phyloP scores from a whole-genome alignment of 2,329 filamentous ascomycete genomes.

The Cercospora janseana region DNA sequence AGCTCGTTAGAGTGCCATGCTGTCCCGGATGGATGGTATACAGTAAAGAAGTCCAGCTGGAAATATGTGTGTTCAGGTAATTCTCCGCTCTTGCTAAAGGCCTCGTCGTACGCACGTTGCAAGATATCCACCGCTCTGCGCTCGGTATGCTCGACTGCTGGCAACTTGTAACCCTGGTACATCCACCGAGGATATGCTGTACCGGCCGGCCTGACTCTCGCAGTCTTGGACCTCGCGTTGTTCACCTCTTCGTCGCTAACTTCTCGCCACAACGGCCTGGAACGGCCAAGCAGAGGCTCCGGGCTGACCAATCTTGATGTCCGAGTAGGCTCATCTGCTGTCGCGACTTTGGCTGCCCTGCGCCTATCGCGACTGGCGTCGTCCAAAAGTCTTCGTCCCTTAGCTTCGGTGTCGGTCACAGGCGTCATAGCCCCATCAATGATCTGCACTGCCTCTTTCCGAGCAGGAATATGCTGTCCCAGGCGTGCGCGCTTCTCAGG shows the following conservation, averaged over 20 bases:
- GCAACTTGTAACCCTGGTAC: slow-evolving; percentile 18
- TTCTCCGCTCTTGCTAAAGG: neutral
- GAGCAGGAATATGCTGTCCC: neutral
- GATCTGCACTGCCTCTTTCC: neutral
- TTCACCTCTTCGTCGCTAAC: neutral
- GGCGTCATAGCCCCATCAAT: neutral
- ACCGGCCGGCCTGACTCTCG: neutral
- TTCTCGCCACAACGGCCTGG: neutral
- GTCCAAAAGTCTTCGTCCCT: no score
- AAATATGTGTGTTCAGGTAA: slow-evolving; percentile 20
- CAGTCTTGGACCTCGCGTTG: neutral
- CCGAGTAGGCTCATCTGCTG: no score
- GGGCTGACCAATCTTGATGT: no score
- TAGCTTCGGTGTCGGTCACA: neutral
- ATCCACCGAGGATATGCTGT: slow-evolving; percentile 16
- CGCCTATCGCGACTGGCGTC: no score
- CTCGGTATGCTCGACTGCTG: slow-evolving; percentile 6
- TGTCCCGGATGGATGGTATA: slow-evolving; percentile 16
- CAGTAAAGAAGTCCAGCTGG: slow-evolving; percentile 22
- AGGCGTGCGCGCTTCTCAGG: neutral
- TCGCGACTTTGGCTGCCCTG: no score
- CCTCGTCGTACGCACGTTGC: slow-evolving; percentile 1
- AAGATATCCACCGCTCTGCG: slow-evolving; percentile 12
- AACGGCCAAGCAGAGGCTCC: no score
- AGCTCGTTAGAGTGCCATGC: slow-evolving; percentile 17